These are phyloP conservation scores for Echites panduratus DNA, from an alignment of 257 asterid genomes.

Conservation along the genomic window DNA sequence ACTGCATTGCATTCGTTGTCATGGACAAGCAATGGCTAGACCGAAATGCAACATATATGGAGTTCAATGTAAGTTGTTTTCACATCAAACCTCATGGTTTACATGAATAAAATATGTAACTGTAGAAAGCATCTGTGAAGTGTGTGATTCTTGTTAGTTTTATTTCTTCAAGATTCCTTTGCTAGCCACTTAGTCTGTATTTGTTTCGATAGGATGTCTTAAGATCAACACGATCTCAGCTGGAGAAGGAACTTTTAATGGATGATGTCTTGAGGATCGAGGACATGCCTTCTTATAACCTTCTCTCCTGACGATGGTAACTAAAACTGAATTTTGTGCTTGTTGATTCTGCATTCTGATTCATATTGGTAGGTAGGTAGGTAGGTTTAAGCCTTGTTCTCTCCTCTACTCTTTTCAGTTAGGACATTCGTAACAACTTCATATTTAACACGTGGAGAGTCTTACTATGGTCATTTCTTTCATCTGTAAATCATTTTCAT, in stretches of 20 bases:
- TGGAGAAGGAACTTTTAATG: constrained; percentile 69
- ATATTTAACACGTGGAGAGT: not conserved
- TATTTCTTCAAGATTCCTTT: not conserved
- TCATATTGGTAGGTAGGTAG: not conserved
- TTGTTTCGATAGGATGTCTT: constrained; percentile 44
- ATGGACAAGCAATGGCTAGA: constrained; percentile 89
- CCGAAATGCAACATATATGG: constrained; percentile 71
- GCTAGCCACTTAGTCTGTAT: not conserved
- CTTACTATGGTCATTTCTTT: not conserved
- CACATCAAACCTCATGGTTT: not conserved
- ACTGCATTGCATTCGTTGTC: constrained; percentile 72
- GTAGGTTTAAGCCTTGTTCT: not conserved
- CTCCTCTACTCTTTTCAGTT: not conserved
- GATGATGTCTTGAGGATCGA: constrained; percentile 59
- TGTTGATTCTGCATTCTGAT: constrained; percentile 2
- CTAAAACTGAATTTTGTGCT: not conserved
- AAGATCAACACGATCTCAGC: constrained; percentile 48
- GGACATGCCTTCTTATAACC: constrained; percentile 75
- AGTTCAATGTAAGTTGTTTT: constrained; percentile 61
- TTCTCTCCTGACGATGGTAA: constrained; percentile 33
- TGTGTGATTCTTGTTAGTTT: not conserved
- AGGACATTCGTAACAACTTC: not conserved
- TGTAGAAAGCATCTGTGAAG: not conserved
- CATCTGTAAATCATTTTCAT: not conserved
- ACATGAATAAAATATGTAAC: not conserved